Evolutionary conservation across 208 protist genomes (phyloP), one percentile per base, ranked within the genome.

Genomic region (Jaenimonas drosophilae): DNA sequence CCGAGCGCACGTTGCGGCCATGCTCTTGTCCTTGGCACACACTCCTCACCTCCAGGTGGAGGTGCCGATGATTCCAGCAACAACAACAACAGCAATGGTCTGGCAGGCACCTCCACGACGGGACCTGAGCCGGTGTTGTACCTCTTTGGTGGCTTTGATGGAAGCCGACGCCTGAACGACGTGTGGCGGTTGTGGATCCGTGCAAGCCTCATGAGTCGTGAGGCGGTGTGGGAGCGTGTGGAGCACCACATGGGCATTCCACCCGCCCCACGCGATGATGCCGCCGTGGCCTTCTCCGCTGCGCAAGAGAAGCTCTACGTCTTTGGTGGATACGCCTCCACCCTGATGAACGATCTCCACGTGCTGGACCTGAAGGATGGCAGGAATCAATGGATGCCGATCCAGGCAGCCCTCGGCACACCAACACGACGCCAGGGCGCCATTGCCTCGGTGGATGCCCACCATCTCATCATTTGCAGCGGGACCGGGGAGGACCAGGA

Each of bases 131-230:
- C 59, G 12, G 65, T 73, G 17, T 21, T 67, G 12, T 84, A 76
- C 41, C 41, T 84, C 2, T 84, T 84, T 62, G 75, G 70, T 25
- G 75, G 75, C 3, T 78, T 73, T 48, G 62, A 84, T 37, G 67
- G 59, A n/a, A 11, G 44, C 20, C 47, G 37, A 1, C 60, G 57
- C 14, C 51, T 71, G 32, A 78, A 78, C 56, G 75, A 84, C 43
- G 42, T 84, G 30, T 84, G 75, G 74, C 61, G 64, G 9, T 59
- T 83, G 30, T 40, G 36, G 32, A 19, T 84, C 14, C 9, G 27
- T 1, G 41, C 50, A 3, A 53, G 64, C 29, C 25, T 70, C 6
- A 58, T 60, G 19, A 59, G 28, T 12, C 24, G 52, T 21, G 56
- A 52, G 28, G 69, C 66, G 3, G 41, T 43, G 12, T 68, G 61